Percentiles rank a stretch among this genome's conserved stretches.
Evolutionary conservation across 768 basidiomycete species (phyloP).

Genomic region (Lactarius hengduanensis): DNA sequence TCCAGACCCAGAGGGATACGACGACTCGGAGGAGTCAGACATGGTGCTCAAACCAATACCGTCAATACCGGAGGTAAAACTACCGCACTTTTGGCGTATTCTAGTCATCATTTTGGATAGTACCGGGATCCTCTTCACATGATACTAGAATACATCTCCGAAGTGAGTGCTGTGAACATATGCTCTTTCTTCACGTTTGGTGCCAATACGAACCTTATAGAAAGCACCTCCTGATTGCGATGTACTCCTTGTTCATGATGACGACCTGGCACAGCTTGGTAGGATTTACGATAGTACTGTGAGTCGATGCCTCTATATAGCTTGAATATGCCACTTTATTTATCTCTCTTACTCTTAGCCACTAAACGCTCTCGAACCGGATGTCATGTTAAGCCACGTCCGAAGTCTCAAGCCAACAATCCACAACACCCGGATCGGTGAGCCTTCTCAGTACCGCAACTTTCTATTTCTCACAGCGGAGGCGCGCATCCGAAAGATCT

Average conservation of each 20-base stretch:
- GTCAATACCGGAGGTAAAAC: too few relatives aligned
- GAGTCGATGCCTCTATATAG: neutral
- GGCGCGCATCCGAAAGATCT: neutral
- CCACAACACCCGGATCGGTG: neutral
- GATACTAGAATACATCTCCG: slow-evolving; percentile 1
- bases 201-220: neutral
- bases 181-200: neutral
- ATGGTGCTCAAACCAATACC: neutral
- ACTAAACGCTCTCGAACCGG: neutral
- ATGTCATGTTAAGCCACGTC: neutral
- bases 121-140: slow-evolving; percentile 7
- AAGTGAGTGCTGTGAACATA: neutral
- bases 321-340: neutral
- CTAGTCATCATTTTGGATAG: too few relatives aligned
- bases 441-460: neutral
- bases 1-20: neutral
- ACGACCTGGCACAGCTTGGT: neutral
- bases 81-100: too few relatives aligned
- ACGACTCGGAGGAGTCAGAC: neutral
- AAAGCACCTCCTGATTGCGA: too few relatives aligned
- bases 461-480: neutral
- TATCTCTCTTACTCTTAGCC: neutral
- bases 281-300: neutral
- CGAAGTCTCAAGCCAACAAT: neutral
- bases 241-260: too few relatives aligned